These are phyloP conservation scores for Solanum bukasovii DNA, from an alignment of 257 asterid genomes.

Conservation along the genomic window DNA sequence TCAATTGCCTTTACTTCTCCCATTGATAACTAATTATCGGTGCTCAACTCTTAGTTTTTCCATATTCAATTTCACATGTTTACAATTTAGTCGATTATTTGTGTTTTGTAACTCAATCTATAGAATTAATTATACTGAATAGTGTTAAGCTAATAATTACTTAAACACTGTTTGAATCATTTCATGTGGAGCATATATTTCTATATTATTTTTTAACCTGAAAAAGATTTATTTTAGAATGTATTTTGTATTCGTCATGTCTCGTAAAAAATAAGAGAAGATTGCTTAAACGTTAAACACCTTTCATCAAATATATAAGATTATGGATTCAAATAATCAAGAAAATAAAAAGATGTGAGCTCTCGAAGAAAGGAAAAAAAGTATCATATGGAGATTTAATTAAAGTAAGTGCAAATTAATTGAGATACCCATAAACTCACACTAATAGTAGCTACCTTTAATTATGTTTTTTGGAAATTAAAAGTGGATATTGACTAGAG, in stretches of 20 bases:
- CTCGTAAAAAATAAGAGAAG: rapidly evolving
- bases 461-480: background rate
- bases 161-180: background rate
- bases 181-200: background rate
- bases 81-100: background rate
- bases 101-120: no score
- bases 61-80: background rate
- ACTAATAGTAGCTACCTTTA: background rate
- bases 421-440: no score
- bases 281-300: background rate
- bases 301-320: background rate
- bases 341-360: background rate
- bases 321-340: no score
- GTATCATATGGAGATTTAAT: no score
- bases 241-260: background rate
- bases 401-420: no score
- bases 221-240: no score
- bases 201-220: no score
- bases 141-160: background rate
- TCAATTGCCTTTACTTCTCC: background rate
- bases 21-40: background rate
- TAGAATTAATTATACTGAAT: no score
- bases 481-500: background rate
- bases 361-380: background rate
- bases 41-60: background rate